These are phyloP conservation scores for Eremomyces bilateralis DNA, from an alignment of 495 filamentous ascomycete species.

Conservation along the genomic window DNA sequence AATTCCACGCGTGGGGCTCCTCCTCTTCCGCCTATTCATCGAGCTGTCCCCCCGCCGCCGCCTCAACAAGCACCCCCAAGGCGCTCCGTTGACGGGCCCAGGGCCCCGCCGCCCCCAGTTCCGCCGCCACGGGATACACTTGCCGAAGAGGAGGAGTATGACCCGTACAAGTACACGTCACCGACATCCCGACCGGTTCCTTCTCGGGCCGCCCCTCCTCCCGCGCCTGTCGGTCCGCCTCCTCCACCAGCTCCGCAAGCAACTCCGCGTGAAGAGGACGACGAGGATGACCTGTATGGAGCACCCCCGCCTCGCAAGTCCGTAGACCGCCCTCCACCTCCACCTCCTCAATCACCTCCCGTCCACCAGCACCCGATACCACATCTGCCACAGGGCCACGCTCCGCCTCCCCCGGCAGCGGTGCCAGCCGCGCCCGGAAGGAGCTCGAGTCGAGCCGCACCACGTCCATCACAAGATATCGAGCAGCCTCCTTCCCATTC, in stretches of 20 bases:
- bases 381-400: too few species aligned
- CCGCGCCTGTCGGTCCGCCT: background rate
- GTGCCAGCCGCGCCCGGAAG: constrained; percentile 5
- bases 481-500: constrained; percentile 20
- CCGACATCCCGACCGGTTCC: constrained; percentile 7
- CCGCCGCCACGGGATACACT: constrained; percentile 9
- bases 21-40: constrained; percentile 10
- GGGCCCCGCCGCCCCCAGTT: constrained; percentile 16
- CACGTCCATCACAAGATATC: constrained; percentile 26
- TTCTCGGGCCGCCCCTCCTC: constrained; percentile 7
- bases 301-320: constrained; percentile 17
- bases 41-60: constrained; percentile 19
- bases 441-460: too few species aligned
- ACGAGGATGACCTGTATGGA: constrained; percentile 16
- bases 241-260: constrained; percentile 3
- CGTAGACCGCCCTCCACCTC: constrained; percentile 16
- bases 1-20: constrained; percentile 17
- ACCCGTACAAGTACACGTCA: constrained; percentile 18
- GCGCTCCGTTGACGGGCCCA: constrained; percentile 6
- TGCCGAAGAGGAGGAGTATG: constrained; percentile 17
- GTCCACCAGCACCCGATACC: background rate
- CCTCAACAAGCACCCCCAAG: constrained; percentile 10
- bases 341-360: constrained; percentile 6
- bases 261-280: constrained; percentile 2
- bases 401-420: constrained; percentile 7